Percentiles rank a stretch among this genome's conserved stretches.
Conservation (phyloP, 140 eudicot species). For the Anethum foeniculum region DNA sequence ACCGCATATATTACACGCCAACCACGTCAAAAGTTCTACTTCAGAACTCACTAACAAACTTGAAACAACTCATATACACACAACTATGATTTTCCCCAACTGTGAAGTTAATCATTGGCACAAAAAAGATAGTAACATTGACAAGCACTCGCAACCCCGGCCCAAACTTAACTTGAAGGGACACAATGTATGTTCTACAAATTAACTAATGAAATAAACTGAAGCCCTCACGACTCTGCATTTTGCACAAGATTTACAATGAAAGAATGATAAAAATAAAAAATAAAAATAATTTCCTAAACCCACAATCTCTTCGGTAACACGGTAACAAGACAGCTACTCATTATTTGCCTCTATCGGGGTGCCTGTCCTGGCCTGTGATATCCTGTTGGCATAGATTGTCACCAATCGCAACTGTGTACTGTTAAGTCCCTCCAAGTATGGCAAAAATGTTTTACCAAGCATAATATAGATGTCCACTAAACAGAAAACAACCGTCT, state of each 20-base stretch:
- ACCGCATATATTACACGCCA: not conserved
- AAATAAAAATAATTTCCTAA: conserved; percentile 8
- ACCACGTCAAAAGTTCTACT: not conserved
- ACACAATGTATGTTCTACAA: not conserved
- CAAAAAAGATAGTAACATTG: not conserved
- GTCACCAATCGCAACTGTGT: conserved; percentile 90
- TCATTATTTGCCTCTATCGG: conserved; percentile 53
- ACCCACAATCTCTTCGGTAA: conserved; percentile 21
- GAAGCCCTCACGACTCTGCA: conserved; percentile 32
- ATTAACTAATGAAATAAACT: not conserved
- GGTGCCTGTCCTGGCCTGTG: conserved; percentile 86
- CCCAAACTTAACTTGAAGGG: not conserved
- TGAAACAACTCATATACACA: not conserved
- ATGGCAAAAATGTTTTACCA: conserved; percentile 77
- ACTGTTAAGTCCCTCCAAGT: conserved; percentile 87
- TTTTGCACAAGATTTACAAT: conserved; percentile 45
- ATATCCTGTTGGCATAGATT: conserved; percentile 87
- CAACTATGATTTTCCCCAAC: not conserved
- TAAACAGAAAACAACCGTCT: conserved; percentile 96
- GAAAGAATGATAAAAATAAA: conserved; percentile 13
- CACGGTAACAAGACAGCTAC: conserved; percentile 13
- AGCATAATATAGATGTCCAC: conserved; percentile 96
- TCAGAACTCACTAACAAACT: not conserved
- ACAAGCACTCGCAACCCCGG: conserved; percentile 2
- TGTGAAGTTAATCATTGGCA: not conserved